Percentiles rank a stretch among this genome's conserved stretches.
phyloP scores from a whole-genome alignment of 176 grass and related monocot species.

The Oryza meridionalis region DNA sequence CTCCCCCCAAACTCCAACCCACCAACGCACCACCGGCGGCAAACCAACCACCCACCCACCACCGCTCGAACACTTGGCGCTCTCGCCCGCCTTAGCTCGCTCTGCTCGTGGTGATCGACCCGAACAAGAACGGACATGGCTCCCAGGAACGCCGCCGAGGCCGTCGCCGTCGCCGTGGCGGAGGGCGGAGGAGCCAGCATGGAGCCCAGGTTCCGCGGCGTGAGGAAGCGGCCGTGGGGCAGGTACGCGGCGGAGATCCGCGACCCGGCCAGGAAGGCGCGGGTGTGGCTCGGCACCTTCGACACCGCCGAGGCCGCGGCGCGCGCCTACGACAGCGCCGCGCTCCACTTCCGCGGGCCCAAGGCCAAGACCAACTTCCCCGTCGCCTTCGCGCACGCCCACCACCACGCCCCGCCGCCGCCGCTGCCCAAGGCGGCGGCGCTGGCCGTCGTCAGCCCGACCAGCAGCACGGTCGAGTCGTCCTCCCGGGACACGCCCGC shows the following conservation, averaged over 20 bases:
- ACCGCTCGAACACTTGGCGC: conserved; percentile 19
- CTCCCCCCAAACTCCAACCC: conserved; percentile 10
- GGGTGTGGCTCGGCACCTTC: conserved; percentile 97
- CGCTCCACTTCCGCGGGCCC: conserved; percentile 81
- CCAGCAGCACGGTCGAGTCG: conserved; percentile 85
- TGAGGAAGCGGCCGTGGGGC: conserved; percentile 89
- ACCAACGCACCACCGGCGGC: not conserved
- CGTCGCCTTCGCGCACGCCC: conserved; percentile 24
- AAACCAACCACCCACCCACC: not conserved
- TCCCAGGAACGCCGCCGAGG: conserved; percentile 41
- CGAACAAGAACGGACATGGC: conserved; percentile 33
- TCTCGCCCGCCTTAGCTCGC: not conserved
- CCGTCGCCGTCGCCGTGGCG: not conserved
- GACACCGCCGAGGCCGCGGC: conserved; percentile 89
- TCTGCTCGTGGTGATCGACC: not conserved
- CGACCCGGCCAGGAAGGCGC: conserved; percentile 71
- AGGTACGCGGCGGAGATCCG: conserved; percentile 92
- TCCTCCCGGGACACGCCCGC: conserved; percentile 53
- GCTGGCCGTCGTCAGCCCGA: conserved; percentile 34
- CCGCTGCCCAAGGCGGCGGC: conserved; percentile 30
- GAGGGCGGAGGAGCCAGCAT: conserved; percentile 28
- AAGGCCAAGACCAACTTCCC: conserved; percentile 93
- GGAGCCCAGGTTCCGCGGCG: conserved; percentile 82
- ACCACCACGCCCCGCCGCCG: not conserved
- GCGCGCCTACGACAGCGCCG: conserved; percentile 77